These are phyloP conservation scores for Cytospora piceae DNA, from an alignment of 2,329 filamentous ascomycete species.

Conservation along the genomic window DNA sequence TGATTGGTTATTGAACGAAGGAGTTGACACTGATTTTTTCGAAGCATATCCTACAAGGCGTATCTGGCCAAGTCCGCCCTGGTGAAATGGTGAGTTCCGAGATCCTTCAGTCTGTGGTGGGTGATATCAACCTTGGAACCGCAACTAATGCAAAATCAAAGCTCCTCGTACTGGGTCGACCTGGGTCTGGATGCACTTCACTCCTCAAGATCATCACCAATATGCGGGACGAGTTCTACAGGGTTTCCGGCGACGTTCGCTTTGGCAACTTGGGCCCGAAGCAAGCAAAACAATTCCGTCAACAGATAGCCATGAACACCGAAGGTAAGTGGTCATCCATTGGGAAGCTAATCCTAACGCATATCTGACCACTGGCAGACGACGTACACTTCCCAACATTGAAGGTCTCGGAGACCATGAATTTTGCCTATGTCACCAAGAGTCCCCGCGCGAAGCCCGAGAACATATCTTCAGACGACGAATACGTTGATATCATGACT, in stretches of 20 bases:
- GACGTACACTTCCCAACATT: constrained; percentile 73
- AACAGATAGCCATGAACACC: constrained; percentile 41
- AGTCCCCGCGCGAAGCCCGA: background rate
- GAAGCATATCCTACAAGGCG: background rate
- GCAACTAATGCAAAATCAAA: background rate
- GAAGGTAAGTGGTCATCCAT: constrained; percentile 32
- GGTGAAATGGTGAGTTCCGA: background rate
- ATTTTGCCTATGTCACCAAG: constrained; percentile 56
- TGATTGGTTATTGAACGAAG: background rate
- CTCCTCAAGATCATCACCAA: constrained; percentile 40
- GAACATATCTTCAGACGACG: background rate
- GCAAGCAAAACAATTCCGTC: constrained; percentile 35
- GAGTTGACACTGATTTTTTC: background rate
- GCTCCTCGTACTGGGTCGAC: constrained; percentile 40
- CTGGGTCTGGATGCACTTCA: constrained; percentile 40
- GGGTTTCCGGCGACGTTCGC: constrained; percentile 36
- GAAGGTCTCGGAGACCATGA: constrained; percentile 67
- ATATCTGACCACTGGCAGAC: constrained; percentile 34
- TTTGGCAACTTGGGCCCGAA: constrained; percentile 37
- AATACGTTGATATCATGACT: constrained; percentile 3
- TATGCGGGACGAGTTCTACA: constrained; percentile 36
- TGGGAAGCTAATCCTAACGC: background rate
- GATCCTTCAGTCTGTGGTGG: background rate
- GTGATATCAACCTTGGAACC: background rate
- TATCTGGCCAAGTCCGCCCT: background rate